Evolutionary conservation across 2,329 filamentous ascomycete species (phyloP), one percentile per base, ranked within the genome.

Genomic region (Waltergamsia citrina): DNA sequence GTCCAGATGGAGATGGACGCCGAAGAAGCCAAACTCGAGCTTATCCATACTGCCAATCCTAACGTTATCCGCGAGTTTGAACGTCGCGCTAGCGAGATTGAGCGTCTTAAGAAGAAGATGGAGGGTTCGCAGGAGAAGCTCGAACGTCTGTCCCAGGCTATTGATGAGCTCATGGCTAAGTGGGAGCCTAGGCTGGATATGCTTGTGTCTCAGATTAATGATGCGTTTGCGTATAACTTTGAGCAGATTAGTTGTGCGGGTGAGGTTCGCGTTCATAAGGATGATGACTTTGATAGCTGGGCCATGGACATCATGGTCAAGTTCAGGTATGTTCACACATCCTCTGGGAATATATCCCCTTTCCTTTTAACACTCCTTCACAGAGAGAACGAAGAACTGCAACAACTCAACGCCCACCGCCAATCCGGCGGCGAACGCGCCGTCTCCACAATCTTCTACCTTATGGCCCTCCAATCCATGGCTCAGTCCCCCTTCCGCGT

Each of bases 381-480:
- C 54, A 81, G 80, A 35, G 81, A 90, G 51, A 76, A 80, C 52
- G 92, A 96, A 54, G 74, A 73, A 4, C 76, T 96, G 5, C 85
- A 90, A 41, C 67, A 88, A 20, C 78, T 98, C 17, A 83, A 94
- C 48, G 81, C 85, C 29, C 88, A 96, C 54, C 85, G 92, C 6
- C 92, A 98, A 57, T 96, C 90, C 2, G 92, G 92, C 48, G 92
- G 92, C 43, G 92, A 98, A 63, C 82, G 92, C 39, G 86, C 92
- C 17, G 90, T 98, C 16, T 94, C 86, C 16, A 98, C 92, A 11
- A 94, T 96, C 52, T 98, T 96, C 70, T 98, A 93, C 62, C 85
- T 98, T 37, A 96, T 98, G 88, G 86, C 92, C 5, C 74, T 98
- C 18, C 92, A 98, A 57, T 85, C 85, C 32, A 79, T 98, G 49